Evolutionary conservation across 352 stramenopile species (phyloP), one percentile per base, ranked within the genome.

Genomic region (Phytopythium aichiense): DNA sequence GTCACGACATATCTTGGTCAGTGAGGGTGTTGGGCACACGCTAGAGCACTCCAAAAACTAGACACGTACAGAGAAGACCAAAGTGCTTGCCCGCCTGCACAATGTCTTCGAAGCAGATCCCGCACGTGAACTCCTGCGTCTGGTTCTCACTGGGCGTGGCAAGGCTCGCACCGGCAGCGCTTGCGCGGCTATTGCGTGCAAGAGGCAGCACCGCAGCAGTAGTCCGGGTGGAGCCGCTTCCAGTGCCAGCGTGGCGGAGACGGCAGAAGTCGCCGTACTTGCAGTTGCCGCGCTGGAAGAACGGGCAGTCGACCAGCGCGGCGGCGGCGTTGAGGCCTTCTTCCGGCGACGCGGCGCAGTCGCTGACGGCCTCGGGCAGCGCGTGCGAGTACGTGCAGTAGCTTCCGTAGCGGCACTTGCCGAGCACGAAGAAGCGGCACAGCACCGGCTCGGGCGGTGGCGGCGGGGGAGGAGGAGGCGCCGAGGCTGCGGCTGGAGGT

Each of bases 81-180:
- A 92, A 92, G 54, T 89, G 68, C 63, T 92, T 92, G 64, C 81
- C 81, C 12, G 67, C 77, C 56, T 90, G 68, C 25, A 92, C 81
- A 38, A 92, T 84, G 57, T 92, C 84, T 58, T 92, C 84, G 57
- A 92, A 90, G 73, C 84, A 92, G 33, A 92, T 86, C n/a, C 84
- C 84, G 51, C 84, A 92, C 28, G 76, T 90, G 43, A 77, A 84
- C 55, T 88, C 78, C 23, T 76, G 65, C 23, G 82, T 67, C 37
- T 77, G 77, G 16, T 43, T 55, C 11, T 9, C 18, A 3, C 12
- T 58, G n/a, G 37, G 31, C 4, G 15, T 40, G 3, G 40, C 37
- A 3, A 12, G 28, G 35, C 4, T 53, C 1, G 45, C 16, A 23
- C 15, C 25, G 12, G 33, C 20, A 6, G 20, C 35, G 28, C 7